Evolutionary conservation across 306 rosid genomes (phyloP), one percentile per base, ranked within the genome.

Genomic region (Ormosia emarginata): DNA sequence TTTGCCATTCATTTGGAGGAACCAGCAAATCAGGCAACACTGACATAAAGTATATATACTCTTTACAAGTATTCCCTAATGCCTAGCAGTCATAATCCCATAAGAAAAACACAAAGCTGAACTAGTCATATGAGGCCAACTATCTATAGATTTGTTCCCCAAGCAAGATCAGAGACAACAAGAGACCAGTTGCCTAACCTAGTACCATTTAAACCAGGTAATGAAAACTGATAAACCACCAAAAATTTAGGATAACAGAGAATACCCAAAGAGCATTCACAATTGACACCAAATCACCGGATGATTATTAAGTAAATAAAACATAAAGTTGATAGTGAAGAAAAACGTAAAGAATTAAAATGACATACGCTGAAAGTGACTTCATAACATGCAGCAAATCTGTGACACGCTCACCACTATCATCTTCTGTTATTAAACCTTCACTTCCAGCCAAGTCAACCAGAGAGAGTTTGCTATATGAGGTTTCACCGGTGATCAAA

Each of bases 381-480:
- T 93, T 93, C 98, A 93, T 93, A 86, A 91, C 94, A 87, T 93
- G 94, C 80, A 93, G 87, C 83, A 93, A 79, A 81, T 91, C 98
- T 3, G 92, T 93, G 86, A 93, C 94, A 37, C 85, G 89, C 85
- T 93, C 97, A 70, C 94, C 92, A 82, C 89, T 87, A 47, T 93
- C 92, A 79, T 93, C 94, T 78, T 93, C 98, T 2, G 82, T 81
- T 88, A 93, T 93, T 77, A 86, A 85, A 73, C 97, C 89, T 79
- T 90, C 98, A 84, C 97, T 91, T 86, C 98, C 98, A 79, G 98
- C 98, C 87, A 91, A 87, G 87, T 93, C 98, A 58, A 87, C 91
- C 34, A 93, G 86, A 83, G 97, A 90, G 8, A 93, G 92, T 87
- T 93, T 93, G 91, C 94, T 91, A 71, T 90, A 87, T 40, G 90